phyloP scores from a whole-genome alignment of 305 asterid species.

The Fraxinus xanthoxyloides region DNA sequence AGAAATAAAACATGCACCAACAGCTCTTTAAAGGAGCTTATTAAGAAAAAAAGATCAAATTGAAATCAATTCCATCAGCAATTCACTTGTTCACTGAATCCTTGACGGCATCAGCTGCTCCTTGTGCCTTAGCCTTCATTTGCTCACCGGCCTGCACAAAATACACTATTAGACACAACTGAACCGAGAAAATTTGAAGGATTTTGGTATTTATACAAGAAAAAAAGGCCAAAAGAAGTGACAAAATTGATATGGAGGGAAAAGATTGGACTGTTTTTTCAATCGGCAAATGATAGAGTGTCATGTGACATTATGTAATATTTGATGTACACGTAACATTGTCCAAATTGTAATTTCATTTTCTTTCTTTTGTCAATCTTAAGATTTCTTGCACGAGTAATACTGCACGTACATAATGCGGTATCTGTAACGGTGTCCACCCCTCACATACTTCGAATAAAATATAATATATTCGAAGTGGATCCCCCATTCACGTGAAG shows the following conservation, averaged over 20 bases:
- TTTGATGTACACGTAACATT: too few relatives aligned
- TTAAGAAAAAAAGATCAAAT: not conserved
- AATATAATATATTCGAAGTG: too few relatives aligned
- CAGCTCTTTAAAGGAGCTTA: not conserved
- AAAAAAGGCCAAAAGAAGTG: too few relatives aligned
- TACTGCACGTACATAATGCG: too few relatives aligned
- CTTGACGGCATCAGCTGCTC: conserved; percentile 7
- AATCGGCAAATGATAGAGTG: too few relatives aligned
- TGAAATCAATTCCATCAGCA: not conserved
- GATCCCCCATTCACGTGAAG: too few relatives aligned
- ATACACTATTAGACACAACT: not conserved
- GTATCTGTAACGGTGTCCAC: too few relatives aligned
- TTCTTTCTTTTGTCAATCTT: not conserved
- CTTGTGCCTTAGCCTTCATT: conserved; percentile 7
- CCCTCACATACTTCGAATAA: too few relatives aligned
- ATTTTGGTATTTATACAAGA: too few relatives aligned
- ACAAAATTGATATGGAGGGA: too few relatives aligned
- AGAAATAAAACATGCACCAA: not conserved
- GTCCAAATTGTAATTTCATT: not conserved
- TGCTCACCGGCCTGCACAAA: conserved; percentile 2
- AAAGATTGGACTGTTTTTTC: too few relatives aligned
- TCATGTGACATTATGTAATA: too few relatives aligned
- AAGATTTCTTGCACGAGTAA: not conserved
- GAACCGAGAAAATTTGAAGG: not conserved
- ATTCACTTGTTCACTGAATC: conserved; percentile 5